Evolutionary conservation across 2,329 filamentous ascomycete species (phyloP), one percentile per base, ranked within the genome.

Genomic region (Mollisiaceae sp.): DNA sequence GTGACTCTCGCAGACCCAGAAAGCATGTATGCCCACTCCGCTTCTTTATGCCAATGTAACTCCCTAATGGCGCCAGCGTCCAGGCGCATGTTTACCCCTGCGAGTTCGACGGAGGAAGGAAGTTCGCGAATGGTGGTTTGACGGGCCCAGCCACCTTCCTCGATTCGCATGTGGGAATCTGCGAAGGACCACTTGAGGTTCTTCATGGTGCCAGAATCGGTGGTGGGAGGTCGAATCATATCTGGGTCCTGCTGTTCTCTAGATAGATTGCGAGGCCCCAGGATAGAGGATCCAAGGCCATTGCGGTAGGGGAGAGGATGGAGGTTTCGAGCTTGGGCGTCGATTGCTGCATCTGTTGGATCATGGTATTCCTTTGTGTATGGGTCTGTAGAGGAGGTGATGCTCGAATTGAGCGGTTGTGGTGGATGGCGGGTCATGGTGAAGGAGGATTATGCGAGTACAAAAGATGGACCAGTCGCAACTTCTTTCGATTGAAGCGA

Each of bases 31-130:
- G 89, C 90, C 90, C 90, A 93, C 74, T 93, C 90, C 43, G 89
- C 89, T 76, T 92, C 88, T 72, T 90, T 91, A 80, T 93, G 91
- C 90, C 91, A 93, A 74, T 93, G 90, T 11, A 93, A 82, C 76
- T 93, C 91, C 35, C 91, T 89, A 71, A 91, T 91, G 45, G 89
- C 90, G 50, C 89, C 89, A 68, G 86, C 78, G 36, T 89, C 89
- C 2, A 93, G 85, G n/a, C 90, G 86, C 91, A 93, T 93, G 75
- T 93, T 92, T 65, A 92, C 91, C 50, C 87, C 86, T 2, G 91
- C 91, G 27, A 93, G 82, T 75, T 92, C 88, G 32, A 86, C 81
- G 72, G 86, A 89, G 8, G 86, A 84, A 41, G 84, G 82, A 2
- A 91, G 80, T 77, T 91, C 88, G 38, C 86, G 83, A 22, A 88